phyloP scores from a whole-genome alignment of 2,329 filamentous ascomycete genomes.

The Helotiales sp. region DNA sequence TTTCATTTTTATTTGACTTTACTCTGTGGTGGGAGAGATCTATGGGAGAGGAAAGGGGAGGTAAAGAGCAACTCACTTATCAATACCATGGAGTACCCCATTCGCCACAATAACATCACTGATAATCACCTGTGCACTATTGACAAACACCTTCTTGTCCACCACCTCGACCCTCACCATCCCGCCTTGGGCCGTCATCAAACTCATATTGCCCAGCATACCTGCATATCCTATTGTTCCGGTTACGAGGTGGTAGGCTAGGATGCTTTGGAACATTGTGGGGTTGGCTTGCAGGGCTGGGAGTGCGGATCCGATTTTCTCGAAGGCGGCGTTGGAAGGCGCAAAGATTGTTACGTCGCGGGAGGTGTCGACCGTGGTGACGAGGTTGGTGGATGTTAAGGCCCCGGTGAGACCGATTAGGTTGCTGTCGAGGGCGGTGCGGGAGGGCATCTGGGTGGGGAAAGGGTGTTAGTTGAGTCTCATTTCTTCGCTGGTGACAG shows the following conservation, averaged over 20 bases:
- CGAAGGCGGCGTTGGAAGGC: conserved; percentile 43
- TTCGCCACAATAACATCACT: conserved; percentile 44
- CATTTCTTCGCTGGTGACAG: no score
- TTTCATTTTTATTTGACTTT: no score
- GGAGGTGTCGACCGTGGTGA: conserved; percentile 45
- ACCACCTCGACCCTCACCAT: conserved; percentile 43
- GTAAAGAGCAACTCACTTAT: conserved; percentile 48
- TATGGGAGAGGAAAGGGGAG: not conserved
- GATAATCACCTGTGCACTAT: conserved; percentile 45
- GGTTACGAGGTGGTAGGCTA: conserved; percentile 44
- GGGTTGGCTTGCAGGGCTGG: conserved; percentile 32
- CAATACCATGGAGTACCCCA: conserved; percentile 46
- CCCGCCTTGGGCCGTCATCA: conserved; percentile 35
- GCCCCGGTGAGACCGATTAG: conserved; percentile 44
- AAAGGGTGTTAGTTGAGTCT: not conserved
- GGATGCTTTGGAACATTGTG: conserved; percentile 30
- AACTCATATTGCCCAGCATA: conserved; percentile 30
- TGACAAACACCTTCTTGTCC: conserved; percentile 46
- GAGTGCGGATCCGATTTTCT: conserved; percentile 41
- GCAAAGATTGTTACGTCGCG: conserved; percentile 56
- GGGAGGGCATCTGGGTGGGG: conserved; percentile 35
- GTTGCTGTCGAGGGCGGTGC: conserved; percentile 43
- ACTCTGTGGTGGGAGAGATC: no score
- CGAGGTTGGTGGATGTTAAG: conserved; percentile 39
- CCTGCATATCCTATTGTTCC: conserved; percentile 38